Percentiles rank a stretch among this genome's conserved stretches.
Conservation (phyloP, 345 rosid genomes). For the Murraya paniculata region DNA sequence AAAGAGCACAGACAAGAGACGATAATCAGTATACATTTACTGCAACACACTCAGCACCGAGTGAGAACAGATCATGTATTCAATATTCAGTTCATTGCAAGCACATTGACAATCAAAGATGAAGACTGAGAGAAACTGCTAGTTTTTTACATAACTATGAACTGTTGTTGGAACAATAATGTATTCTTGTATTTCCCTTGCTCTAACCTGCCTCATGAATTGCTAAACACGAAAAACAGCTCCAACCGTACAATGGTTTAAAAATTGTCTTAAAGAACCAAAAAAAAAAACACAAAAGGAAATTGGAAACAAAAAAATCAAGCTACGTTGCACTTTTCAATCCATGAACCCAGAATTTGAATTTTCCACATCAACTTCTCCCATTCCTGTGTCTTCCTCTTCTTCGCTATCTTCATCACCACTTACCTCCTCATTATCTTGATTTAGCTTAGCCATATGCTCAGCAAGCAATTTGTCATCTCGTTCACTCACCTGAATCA, state of each 20-base stretch:
- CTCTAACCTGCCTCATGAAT: conserved; percentile 11
- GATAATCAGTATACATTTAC: background rate
- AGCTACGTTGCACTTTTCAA: conserved; percentile 28
- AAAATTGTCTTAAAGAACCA: background rate
- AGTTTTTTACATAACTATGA: background rate
- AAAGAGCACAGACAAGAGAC: background rate
- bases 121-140: background rate
- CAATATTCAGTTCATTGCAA: background rate
- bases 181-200: background rate
- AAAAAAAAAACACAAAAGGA: background rate
- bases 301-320: background rate
- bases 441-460: conserved; percentile 84
- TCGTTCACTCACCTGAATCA: conserved; percentile 88
- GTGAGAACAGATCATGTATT: background rate
- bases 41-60: background rate
- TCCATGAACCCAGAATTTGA: conserved; percentile 54
- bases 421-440: conserved; percentile 81
- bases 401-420: conserved; percentile 97
- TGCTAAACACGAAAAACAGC: conserved; percentile 15
- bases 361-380: conserved; percentile 72
- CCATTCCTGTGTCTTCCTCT: conserved; percentile 96
- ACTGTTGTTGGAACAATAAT: background rate
- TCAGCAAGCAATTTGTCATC: conserved; percentile 95
- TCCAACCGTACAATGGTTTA: conserved; percentile 1
- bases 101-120: background rate